Conservation (phyloP, 768 basidiomycete species). For the Infundibulicybe gibba region DNA sequence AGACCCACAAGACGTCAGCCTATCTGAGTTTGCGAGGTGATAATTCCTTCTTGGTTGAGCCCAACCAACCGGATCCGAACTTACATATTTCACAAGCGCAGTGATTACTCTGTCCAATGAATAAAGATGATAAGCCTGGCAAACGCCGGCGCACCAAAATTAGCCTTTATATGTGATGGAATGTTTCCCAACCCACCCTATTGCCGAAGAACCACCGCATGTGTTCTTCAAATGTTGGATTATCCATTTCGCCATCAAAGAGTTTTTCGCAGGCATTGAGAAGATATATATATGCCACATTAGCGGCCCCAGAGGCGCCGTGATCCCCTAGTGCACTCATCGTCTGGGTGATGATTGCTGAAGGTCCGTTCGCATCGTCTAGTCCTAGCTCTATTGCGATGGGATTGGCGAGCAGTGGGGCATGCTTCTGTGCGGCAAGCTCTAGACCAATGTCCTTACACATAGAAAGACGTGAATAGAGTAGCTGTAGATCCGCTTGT, state of each 20-base stretch:
- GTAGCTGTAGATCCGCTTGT: constrained; percentile 45
- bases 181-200: constrained; percentile 45
- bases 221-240: constrained; percentile 90
- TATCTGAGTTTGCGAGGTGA: not conserved
- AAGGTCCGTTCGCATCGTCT: constrained; percentile 78
- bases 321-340: constrained; percentile 56
- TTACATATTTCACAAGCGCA: constrained; percentile 88
- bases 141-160: constrained; percentile 22
- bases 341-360: constrained; percentile 63
- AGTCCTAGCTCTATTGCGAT: constrained; percentile 82
- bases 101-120: constrained; percentile 92
- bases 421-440: constrained; percentile 65
- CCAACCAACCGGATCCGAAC: constrained; percentile 13
- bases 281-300: constrained; percentile 84
- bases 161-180: constrained; percentile 3
- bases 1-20: constrained; percentile 7
- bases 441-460: constrained; percentile 81
- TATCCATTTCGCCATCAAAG: constrained; percentile 92
- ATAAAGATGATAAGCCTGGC: constrained; percentile 85
- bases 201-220: constrained; percentile 93
- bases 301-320: constrained; percentile 41
- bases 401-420: constrained; percentile 68
- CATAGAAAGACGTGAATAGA: constrained; percentile 82
- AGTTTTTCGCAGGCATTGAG: constrained; percentile 89
- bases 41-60: not conserved